Evolutionary conservation across 2,329 filamentous ascomycete genomes (phyloP), one percentile per base, ranked within the genome.

Genomic region (Verticillium nubilum): DNA sequence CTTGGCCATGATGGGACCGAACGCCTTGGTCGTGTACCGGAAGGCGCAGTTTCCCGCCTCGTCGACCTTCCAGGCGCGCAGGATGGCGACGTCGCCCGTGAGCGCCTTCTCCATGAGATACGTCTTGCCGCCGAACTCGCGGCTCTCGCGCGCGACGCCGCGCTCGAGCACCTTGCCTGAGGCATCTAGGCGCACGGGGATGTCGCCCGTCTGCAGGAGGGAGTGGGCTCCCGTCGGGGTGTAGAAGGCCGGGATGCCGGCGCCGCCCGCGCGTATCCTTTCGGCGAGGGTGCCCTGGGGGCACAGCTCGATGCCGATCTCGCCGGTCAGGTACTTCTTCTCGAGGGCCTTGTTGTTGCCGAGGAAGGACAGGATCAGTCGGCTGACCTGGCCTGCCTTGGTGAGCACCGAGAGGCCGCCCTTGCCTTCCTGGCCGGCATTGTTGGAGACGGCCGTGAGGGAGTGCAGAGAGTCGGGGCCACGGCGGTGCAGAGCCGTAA

Each of bases 101-200:
- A 94, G 81, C 0, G 90, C 86, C 58, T 87, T 87, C 74, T 94
- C 90, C 85, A 94, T 89, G 28, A 92, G 79, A 67, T 90, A 93
- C 3, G 81, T 82, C 71, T 86, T 87, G 56, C 89, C 89, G 62
- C 86, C 80, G 71, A 94, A 94, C 50, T 88, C 82, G 62, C 89
- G 82, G 5, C 86, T 87, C 72, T 94, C 91, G 31, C 89, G 83
- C 23, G 85, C 81, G 54, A 79, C 80, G 2, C 88, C 88, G 64
- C 80, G 82, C 72, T 90, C 84, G 1, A 89, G 75, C 4, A 89
- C 81, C 0, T 76, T 78, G 57, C 88, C 83, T 31, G 84, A 78
- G 56, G 81, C 70, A 68, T 85, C 83, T 62, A 89, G 81, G 19
- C 83, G 79, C 7, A 86, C 78, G 1, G 88, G 87, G 19, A 91